phyloP scores from a whole-genome alignment of 2,329 filamentous ascomycete genomes.

The Thielaviopsis ethacetica region DNA sequence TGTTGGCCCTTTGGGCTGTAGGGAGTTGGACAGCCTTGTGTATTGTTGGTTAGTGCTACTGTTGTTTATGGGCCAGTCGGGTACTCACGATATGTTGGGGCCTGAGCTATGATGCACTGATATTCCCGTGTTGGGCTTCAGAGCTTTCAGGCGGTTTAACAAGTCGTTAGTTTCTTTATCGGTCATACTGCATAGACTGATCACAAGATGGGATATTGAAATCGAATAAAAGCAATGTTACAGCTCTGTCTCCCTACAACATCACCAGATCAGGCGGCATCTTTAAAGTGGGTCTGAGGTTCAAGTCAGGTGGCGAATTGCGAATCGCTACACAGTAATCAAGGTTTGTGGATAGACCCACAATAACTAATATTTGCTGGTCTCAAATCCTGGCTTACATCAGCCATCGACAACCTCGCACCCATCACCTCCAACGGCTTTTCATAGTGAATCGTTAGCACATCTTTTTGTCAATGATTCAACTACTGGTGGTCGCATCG shows the following conservation, averaged over 20 bases:
- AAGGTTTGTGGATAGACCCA: background rate
- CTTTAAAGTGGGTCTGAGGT: background rate
- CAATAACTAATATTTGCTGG: background rate
- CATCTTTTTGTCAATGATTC: background rate
- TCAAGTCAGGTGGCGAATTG: background rate
- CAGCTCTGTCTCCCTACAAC: no score
- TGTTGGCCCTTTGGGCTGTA: slow-evolving; percentile 16
- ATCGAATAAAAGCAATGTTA: background rate
- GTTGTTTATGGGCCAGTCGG: background rate
- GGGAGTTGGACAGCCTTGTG: slow-evolving; percentile 4
- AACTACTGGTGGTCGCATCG: background rate
- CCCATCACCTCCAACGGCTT: background rate
- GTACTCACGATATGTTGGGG: slow-evolving; percentile 24
- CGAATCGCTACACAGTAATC: no score
- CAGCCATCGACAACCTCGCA: background rate
- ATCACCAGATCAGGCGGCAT: background rate
- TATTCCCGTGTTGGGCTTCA: slow-evolving; percentile 25
- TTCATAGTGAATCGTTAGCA: background rate
- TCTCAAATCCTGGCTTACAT: background rate
- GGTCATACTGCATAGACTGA: background rate
- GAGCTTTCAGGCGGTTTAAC: slow-evolving; percentile 36
- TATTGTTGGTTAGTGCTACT: background rate
- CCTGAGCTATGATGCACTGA: slow-evolving; percentile 15
- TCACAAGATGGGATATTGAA: no score
- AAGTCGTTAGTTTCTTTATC: slow-evolving; percentile 16